Base-by-base conservation (phyloP, 2,329 filamentous ascomycete genomes). In the Fusarium illudens region DNA sequence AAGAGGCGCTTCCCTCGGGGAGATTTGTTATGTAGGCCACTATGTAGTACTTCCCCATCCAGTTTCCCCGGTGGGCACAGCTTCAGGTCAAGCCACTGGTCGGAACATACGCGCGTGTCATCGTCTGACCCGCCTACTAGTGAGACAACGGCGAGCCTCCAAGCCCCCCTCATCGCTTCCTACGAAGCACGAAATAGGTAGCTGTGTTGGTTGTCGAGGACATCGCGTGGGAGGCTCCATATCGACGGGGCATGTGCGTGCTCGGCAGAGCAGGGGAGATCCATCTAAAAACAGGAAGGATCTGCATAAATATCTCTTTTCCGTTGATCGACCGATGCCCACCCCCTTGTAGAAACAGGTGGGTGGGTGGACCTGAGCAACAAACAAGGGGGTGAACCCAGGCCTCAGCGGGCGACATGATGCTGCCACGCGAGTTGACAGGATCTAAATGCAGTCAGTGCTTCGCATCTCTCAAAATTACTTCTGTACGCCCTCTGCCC, bases 11-110 rank as follows among this genome's bases (percentile, higher is more conserved):
- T 30, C 4, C 19, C 2, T 32, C 30, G 3, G 17, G 6, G 30
- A 6, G 44, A 46, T 60, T 44, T 44, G 44, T 58, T 64, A 20
- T 39, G 17, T 39, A 39, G 25, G n/a, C 39, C 39, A 44, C 39
- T 44, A 44, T 44, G 39, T 44, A 44, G 22, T 44, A 44, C 27
- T 44, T 27, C 22, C 39, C 15, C 1, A 44, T 44, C 13, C 15
- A 27, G 39, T n/a, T 9, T 42, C 37, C n/a, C n/a, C 3, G 27
- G 39, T 44, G 39, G 39, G 27, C 22, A 17, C 22, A 12, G 15
- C 39, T 44, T 44, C 15, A 44, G 22, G 39, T 27, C 39, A 44
- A 44, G 39, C 39, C 39, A 44, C 22, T 10, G 4, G 15, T 12
- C 39, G 27, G 25, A 27, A 27, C 39, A 42, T 42, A 25, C 37